Evolutionary conservation across 2,329 filamentous ascomycete genomes (phyloP).

Genomic region (Colletotrichum truncatum): DNA sequence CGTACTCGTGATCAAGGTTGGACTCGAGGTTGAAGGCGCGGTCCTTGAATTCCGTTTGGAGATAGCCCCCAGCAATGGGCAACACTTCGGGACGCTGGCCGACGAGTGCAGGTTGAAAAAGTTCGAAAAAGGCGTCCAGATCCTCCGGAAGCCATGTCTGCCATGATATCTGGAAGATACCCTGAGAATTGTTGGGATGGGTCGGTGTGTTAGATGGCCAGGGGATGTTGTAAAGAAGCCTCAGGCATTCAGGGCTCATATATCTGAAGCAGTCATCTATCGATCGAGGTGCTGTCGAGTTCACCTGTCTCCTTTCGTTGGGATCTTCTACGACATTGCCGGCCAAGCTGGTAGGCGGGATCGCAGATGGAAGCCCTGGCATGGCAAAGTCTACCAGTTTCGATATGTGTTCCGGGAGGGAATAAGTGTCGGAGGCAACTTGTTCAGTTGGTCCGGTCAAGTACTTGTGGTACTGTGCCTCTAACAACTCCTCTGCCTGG

Average conservation of each 20-base stretch:
- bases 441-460: neutral
- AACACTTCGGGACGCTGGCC: neutral
- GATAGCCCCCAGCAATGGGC: neutral
- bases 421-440: neutral
- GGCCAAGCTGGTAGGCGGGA: neutral
- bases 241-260: neutral
- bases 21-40: constrained; percentile 4
- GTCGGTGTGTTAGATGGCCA: neutral
- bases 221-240: neutral
- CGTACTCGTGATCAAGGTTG: constrained; percentile 9
- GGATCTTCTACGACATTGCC: neutral
- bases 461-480: neutral
- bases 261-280: neutral
- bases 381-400: neutral
- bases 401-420: neutral
- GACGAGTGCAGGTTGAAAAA: neutral
- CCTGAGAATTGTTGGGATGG: neutral
- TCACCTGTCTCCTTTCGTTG: neutral
- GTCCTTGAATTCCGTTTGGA: neutral
- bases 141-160: constrained; percentile 1
- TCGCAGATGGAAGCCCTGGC: neutral
- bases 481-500: neutral
- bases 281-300: neutral
- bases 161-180: neutral
- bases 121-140: neutral